phyloP scores from a whole-genome alignment of 768 basidiomycete species.

The Naganishia antarctica region DNA sequence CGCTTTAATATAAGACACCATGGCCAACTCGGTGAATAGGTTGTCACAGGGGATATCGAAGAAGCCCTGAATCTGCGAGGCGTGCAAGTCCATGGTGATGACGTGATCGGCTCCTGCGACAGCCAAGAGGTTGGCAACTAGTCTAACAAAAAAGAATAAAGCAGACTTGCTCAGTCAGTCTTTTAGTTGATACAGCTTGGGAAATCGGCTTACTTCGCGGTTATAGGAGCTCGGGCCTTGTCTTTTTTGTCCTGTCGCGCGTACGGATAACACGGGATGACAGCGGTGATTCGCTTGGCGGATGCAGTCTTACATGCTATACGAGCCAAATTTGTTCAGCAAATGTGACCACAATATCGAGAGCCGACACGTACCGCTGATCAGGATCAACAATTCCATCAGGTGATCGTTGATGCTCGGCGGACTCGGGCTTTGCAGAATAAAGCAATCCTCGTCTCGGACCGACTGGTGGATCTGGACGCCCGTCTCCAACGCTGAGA shows the following conservation, averaged over 20 bases:
- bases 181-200: neutral
- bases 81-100: conserved; percentile 99
- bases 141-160: conserved; percentile 42
- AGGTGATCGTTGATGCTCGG: conserved; percentile 72
- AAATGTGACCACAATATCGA: neutral
- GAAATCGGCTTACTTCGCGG: conserved; percentile 62
- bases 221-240: conserved; percentile 95
- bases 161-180: neutral
- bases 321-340: neutral
- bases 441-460: conserved; percentile 97
- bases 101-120: conserved; percentile 87
- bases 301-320: conserved; percentile 93
- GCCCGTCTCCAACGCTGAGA: conserved; percentile 83
- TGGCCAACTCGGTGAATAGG: conserved; percentile 94
- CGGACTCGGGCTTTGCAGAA: conserved; percentile 64
- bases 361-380: conserved; percentile 59
- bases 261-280: conserved; percentile 94
- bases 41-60: conserved; percentile 99
- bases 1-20: conserved; percentile 87
- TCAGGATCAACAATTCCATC: conserved; percentile 99
- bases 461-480: conserved; percentile 92
- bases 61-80: conserved; percentile 98
- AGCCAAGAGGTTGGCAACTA: conserved; percentile 93
- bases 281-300: conserved; percentile 95
- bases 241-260: conserved; percentile 98